Percentiles rank a stretch among this genome's conserved stretches.
phyloP scores from a whole-genome alignment of 257 asterid genomes.

The Thymus quinquecostatus region DNA sequence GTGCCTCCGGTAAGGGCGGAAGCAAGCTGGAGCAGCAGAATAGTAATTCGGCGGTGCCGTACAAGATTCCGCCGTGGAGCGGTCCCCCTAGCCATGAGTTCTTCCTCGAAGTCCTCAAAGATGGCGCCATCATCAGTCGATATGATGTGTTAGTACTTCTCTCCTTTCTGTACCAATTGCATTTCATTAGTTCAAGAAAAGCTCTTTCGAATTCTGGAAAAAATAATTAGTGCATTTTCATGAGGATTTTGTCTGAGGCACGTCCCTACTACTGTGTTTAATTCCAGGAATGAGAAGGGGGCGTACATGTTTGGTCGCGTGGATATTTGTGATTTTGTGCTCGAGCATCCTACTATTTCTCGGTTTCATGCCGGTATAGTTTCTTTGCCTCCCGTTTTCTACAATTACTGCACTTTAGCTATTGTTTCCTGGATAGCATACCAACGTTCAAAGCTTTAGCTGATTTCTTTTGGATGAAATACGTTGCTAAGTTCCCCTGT shows the following conservation, averaged over 20 bases:
- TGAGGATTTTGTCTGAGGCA: slow-evolving; percentile 10
- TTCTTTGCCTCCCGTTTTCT: slow-evolving; percentile 24
- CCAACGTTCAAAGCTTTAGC: slow-evolving; percentile 20
- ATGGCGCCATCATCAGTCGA: slow-evolving; percentile 74
- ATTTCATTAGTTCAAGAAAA: not conserved
- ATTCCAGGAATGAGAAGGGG: slow-evolving; percentile 80
- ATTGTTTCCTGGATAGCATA: not conserved
- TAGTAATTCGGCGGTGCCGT: slow-evolving; percentile 56
- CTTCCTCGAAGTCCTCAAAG: slow-evolving; percentile 79
- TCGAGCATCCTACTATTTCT: slow-evolving; percentile 95
- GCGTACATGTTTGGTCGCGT: slow-evolving; percentile 99
- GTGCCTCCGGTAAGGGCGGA: slow-evolving; percentile 31
- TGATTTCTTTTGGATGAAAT: slow-evolving; percentile 12
- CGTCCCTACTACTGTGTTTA: slow-evolving; percentile 15
- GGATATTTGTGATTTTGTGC: slow-evolving; percentile 89
- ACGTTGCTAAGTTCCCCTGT: not conserved
- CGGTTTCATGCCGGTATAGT: slow-evolving; percentile 89
- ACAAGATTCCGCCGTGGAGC: slow-evolving; percentile 81
- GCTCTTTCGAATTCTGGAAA: not conserved
- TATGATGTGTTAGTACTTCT: slow-evolving; percentile 66
- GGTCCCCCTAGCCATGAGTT: slow-evolving; percentile 69
- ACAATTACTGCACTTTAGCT: not conserved
- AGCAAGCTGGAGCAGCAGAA: slow-evolving; percentile 41
- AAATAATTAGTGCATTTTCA: slow-evolving; percentile 2
- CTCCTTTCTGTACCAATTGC: not conserved